A percentile compares a stretch with the other conserved stretches of the same genome.
phyloP scores from a whole-genome alignment of 2,329 filamentous ascomycete genomes.

The Lecanicillium sp. region DNA sequence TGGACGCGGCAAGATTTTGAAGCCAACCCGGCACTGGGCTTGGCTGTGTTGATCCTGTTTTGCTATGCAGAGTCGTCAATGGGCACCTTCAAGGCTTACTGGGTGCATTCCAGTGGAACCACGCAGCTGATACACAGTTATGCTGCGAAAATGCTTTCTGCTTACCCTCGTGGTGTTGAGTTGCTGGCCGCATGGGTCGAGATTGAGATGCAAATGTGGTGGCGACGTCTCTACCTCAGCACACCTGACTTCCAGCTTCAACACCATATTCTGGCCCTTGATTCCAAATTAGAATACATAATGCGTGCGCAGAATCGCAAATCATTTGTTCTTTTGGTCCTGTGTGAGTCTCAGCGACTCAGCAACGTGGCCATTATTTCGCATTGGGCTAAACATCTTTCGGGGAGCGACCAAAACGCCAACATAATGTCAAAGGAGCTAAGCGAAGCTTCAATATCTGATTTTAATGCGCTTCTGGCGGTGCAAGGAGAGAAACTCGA shows the following conservation, averaged over 20 bases:
- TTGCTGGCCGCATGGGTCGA: slow-evolving; percentile 13
- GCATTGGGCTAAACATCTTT: slow-evolving; percentile 6
- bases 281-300: neutral
- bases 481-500: neutral
- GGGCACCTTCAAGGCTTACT: slow-evolving; percentile 15
- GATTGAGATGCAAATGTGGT: slow-evolving; percentile 16
- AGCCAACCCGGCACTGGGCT: neutral
- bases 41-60: slow-evolving; percentile 13
- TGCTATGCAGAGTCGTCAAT: slow-evolving; percentile 16
- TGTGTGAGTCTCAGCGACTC: slow-evolving; percentile 10
- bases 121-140: slow-evolving; percentile 1
- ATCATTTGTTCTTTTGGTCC: slow-evolving; percentile 4
- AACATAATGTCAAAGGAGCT: too few species aligned
- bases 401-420: too few species aligned
- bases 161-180: neutral
- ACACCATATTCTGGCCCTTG: neutral
- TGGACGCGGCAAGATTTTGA: slow-evolving; percentile 9
- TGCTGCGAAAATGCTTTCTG: neutral
- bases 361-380: slow-evolving; percentile 7
- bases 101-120: slow-evolving; percentile 9
- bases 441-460: neutral
- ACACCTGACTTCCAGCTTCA: slow-evolving; percentile 10
- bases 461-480: neutral
- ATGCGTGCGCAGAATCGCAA: neutral
- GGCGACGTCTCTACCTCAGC: slow-evolving; percentile 15